Evolutionary conservation across 768 basidiomycete species (phyloP).

Genomic region (Suillus paluster): DNA sequence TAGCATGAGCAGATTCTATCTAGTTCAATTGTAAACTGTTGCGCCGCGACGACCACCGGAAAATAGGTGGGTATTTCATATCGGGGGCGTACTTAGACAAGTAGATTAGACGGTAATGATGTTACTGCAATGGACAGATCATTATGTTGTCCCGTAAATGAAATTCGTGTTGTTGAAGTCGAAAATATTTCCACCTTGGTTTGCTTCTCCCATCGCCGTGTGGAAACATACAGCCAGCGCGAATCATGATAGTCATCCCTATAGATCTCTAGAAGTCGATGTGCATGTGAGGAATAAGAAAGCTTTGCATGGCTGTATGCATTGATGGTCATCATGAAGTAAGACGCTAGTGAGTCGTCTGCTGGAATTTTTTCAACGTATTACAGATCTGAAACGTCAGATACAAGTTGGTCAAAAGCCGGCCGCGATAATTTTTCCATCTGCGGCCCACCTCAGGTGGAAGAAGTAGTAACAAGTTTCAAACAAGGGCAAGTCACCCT

Average conservation of each 20-base stretch:
- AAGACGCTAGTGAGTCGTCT: background rate
- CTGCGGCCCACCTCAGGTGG: too few species aligned
- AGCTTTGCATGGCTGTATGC: background rate
- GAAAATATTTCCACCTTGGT: background rate
- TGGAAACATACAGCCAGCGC: too few species aligned
- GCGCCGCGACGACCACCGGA: background rate
- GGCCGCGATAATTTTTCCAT: too few species aligned
- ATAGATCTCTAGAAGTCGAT: background rate
- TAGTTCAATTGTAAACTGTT: constrained; percentile 21
- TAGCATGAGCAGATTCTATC: constrained; percentile 7
- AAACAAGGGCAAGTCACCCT: too few species aligned
- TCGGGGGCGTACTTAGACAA: background rate
- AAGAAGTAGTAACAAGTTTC: too few species aligned
- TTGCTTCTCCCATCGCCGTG: background rate
- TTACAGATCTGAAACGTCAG: background rate
- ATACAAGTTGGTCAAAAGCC: too few species aligned
- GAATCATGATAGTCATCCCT: too few species aligned
- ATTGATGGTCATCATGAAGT: too few species aligned
- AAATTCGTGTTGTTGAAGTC: background rate
- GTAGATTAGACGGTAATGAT: background rate
- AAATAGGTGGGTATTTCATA: background rate
- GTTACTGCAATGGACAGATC: background rate
- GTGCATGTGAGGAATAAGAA: background rate
- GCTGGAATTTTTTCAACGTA: background rate
- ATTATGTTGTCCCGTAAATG: background rate